Percentiles rank a stretch among this genome's conserved stretches.
phyloP scores from a whole-genome alignment of 805 yeast species.

The Candida golubevii region DNA sequence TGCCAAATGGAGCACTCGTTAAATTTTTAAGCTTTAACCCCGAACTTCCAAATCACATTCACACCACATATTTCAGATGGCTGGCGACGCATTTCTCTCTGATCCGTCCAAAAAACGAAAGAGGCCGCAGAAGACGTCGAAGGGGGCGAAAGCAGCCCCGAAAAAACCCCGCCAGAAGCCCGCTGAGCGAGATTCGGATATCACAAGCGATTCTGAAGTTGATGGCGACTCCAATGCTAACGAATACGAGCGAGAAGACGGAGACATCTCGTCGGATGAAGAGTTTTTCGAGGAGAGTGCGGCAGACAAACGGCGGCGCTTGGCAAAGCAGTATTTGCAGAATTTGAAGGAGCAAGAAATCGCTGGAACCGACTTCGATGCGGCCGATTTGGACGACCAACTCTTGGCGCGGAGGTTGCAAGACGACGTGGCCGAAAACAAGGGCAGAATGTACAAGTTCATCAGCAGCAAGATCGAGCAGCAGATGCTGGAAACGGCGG shows the following conservation, averaged over 20 bases:
- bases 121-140: constrained; percentile 24
- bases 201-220: constrained; percentile 37
- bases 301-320: constrained; percentile 89
- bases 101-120: constrained; percentile 55
- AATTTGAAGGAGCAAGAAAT: constrained; percentile 59
- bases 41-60: too few species aligned
- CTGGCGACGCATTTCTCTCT: constrained; percentile 58
- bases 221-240: constrained; percentile 25
- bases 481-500: constrained; percentile 32
- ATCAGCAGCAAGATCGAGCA: constrained; percentile 48
- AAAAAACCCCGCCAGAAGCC: constrained; percentile 11
- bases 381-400: constrained; percentile 86
- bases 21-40: too few species aligned
- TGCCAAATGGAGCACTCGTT: too few species aligned
- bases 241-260: constrained; percentile 8
- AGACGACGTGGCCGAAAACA: constrained; percentile 84
- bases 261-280: constrained; percentile 57
- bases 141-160: constrained; percentile 14
- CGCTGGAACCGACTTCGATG: constrained; percentile 65
- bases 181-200: constrained; percentile 45
- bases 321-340: constrained; percentile 88
- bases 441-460: constrained; percentile 75
- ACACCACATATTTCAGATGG: constrained; percentile 28
- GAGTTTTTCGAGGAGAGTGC: constrained; percentile 74
- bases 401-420: constrained; percentile 74